Base-by-base conservation (phyloP, 2,329 filamentous ascomycete genomes). In the Aureobasidium subglaciale region DNA sequence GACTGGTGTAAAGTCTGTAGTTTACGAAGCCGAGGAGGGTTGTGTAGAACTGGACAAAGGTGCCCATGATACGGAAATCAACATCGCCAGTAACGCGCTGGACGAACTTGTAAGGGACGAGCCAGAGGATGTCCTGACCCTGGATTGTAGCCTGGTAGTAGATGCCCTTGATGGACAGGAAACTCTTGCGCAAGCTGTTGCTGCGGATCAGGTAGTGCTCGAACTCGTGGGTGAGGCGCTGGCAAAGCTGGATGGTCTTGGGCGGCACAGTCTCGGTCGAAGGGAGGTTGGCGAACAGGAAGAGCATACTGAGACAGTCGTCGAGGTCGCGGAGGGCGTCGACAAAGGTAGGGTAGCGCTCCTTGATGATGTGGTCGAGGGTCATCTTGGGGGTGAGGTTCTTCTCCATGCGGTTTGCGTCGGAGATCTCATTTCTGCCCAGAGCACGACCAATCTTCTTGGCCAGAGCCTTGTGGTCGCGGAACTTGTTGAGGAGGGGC, bases 61-160 rank as follows among this genome's bases (percentile, higher is more conserved):
- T 99, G 58, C 90, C 92, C 93, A 99, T 99, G 73, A 99, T 99
- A 66, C 93, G 82, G 76, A 96, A 99, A 72, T 99, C 93, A 61
- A 99, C 87, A 71, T 99, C 93, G 57, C 87, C 89, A 37, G 93
- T 88, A 13, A 96, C 86, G 63, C 88, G 81, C 77, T 99, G 93
- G 67, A 97, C 96, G 74, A 99, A 99, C 71, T 90, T 90, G 77
- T 99, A 99, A 1, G 93, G 93, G 10, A 96, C 92, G 35, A 99
- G 79, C 93, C 93, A 99, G 62, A 97, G 78, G 48, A 99, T 87
- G 67, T 97, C 92, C 75, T 99, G 91, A 46, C 93, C 93, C 71
- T 96, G 90, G 59, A 99, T 95, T 50, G 86, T 96, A 22, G 92
- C 93, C 75, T 97, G 92, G 74, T 97, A 99, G 77, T 99, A 99